Percentiles rank a stretch among this genome's conserved stretches.
phyloP scores from a whole-genome alignment of 495 filamentous ascomycete species.

The Penicillium cinerascens region DNA sequence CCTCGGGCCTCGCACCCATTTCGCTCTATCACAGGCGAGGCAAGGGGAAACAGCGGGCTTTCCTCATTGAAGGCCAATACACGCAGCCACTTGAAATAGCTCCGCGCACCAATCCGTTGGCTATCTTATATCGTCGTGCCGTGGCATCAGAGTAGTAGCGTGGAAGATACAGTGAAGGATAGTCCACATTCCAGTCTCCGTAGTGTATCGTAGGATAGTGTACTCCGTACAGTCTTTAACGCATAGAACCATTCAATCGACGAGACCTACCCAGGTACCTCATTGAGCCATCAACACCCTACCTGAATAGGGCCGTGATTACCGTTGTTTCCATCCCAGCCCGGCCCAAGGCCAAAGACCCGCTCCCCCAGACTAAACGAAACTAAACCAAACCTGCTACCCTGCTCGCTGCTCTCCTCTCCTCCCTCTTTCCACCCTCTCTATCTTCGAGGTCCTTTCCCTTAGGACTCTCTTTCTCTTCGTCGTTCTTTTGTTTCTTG shows the following conservation, averaged over 20 bases:
- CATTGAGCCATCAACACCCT: too few species aligned
- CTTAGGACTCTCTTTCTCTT: slow-evolving; percentile 6
- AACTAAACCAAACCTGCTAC: slow-evolving; percentile 7
- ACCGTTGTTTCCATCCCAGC: not conserved
- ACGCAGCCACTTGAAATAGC: not conserved
- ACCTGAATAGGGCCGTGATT: too few species aligned
- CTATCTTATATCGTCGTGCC: too few species aligned
- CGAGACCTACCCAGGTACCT: too few species aligned
- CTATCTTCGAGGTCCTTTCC: slow-evolving; percentile 5
- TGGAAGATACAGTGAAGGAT: not conserved
- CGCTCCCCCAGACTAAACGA: slow-evolving; percentile 23
- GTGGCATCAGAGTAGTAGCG: not conserved
- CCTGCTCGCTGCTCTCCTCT: slow-evolving; percentile 2
- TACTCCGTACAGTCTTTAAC: too few species aligned
- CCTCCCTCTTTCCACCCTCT: slow-evolving; percentile 9
- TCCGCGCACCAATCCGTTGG: not conserved
- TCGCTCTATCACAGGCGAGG: slow-evolving; percentile 19
- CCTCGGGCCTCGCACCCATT: slow-evolving; percentile 22
- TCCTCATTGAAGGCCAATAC: not conserved
- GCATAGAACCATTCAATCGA: too few species aligned
- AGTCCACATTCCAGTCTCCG: not conserved
- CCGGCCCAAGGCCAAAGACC: slow-evolving; percentile 15
- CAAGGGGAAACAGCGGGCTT: slow-evolving; percentile 9
- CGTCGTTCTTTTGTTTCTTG: slow-evolving; percentile 2
- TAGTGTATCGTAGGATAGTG: too few species aligned